Evolutionary conservation across 1,139 yeast genomes (phyloP).

Genomic region (Barnettozyma hawaiiensis): DNA sequence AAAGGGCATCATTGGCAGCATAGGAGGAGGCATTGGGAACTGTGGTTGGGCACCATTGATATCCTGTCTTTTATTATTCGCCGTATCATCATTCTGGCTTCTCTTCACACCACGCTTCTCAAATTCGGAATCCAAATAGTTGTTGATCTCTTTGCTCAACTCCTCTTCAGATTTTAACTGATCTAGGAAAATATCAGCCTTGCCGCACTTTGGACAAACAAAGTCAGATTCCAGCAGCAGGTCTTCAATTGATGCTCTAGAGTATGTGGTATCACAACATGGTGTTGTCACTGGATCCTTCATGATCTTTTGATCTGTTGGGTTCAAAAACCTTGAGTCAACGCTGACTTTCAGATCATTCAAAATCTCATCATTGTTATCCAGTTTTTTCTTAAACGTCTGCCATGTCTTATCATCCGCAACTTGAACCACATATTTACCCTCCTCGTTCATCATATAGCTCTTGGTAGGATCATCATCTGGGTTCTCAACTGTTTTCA

Average conservation of each 20-base stretch:
- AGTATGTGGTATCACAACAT: conserved; percentile 61
- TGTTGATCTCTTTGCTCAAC: conserved; percentile 47
- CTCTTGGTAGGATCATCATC: conserved; percentile 63
- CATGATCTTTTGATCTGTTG: conserved; percentile 55
- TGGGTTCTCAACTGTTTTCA: conserved; percentile 70
- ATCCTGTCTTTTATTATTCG: conserved; percentile 19
- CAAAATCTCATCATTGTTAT: conserved; percentile 42
- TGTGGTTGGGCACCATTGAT: conserved; percentile 3
- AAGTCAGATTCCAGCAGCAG: conserved; percentile 76
- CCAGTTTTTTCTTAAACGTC: conserved; percentile 66
- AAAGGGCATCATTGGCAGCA: conserved; percentile 15
- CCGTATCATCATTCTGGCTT: conserved; percentile 11
- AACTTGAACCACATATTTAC: conserved; percentile 89
- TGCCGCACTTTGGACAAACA: conserved; percentile 82
- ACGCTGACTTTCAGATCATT: conserved; percentile 35
- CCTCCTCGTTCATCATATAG: conserved; percentile 88
- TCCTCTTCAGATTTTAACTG: conserved; percentile 57
- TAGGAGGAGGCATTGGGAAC: background rate
- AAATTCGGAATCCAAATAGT: conserved; percentile 38
- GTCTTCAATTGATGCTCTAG: conserved; percentile 65
- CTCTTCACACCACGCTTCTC: conserved; percentile 25
- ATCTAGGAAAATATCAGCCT: conserved; percentile 71
- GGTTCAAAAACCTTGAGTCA: conserved; percentile 58
- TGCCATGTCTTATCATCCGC: conserved; percentile 95
- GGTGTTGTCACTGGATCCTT: conserved; percentile 80